These are phyloP conservation scores for Hypoxylon rickii DNA, from an alignment of 495 filamentous ascomycete species.

Conservation along the genomic window DNA sequence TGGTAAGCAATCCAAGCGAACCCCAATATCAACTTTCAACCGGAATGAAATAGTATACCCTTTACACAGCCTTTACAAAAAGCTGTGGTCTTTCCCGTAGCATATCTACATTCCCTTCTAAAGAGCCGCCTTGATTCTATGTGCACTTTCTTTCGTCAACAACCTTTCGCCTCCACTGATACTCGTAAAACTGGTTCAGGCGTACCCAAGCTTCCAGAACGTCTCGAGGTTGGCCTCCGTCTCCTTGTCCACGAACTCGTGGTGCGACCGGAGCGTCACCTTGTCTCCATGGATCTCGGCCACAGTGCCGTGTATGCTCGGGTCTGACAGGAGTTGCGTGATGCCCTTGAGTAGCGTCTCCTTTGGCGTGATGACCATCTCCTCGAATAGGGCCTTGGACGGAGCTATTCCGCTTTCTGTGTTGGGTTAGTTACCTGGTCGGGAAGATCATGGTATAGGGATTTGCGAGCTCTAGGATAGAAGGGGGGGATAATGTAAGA, in stretches of 20 bases:
- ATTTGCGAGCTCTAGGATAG: background rate
- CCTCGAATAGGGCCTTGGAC: conserved; percentile 48
- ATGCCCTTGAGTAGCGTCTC: conserved; percentile 53
- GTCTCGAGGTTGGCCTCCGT: conserved; percentile 53
- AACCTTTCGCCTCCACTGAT: background rate
- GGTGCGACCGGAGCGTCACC: conserved; percentile 54
- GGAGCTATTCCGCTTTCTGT: conserved; percentile 57
- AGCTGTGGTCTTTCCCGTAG: too few species aligned
- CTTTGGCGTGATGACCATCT: conserved; percentile 60
- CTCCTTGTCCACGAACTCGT: conserved; percentile 57
- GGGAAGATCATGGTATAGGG: background rate
- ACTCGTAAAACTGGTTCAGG: conserved; percentile 11
- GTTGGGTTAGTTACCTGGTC: conserved; percentile 11
- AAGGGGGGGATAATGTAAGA: conserved; percentile 3
- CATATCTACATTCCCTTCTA: too few species aligned
- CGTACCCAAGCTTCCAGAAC: conserved; percentile 26
- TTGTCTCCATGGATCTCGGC: conserved; percentile 60
- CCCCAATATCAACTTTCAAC: too few species aligned
- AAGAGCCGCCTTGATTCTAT: background rate
- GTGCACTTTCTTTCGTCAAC: background rate
- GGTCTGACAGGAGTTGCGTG: conserved; percentile 47
- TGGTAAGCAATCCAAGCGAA: too few species aligned
- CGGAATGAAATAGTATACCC: too few species aligned
- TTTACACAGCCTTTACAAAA: too few species aligned
- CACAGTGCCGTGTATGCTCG: conserved; percentile 48